Evolutionary conservation across 257 asterid species (phyloP).

Genomic region (Sherardia arvensis): DNA sequence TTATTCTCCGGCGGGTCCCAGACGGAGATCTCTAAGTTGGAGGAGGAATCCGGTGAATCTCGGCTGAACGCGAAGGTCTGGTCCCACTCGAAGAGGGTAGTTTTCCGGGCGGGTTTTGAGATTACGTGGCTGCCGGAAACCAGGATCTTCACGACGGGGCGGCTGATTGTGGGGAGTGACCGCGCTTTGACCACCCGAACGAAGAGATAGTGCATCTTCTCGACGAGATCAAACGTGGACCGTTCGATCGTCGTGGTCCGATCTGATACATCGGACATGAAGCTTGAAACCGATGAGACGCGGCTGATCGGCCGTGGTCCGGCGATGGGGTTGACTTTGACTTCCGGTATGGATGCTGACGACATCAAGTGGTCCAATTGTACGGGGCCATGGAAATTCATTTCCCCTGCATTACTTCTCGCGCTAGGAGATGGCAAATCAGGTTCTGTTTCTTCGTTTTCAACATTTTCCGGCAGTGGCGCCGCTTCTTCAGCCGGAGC

Average conservation of each 20-base stretch:
- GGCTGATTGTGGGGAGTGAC: conserved; percentile 56
- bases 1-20: conserved; percentile 63
- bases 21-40: conserved; percentile 65
- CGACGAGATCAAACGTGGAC: conserved; percentile 79
- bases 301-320: conserved; percentile 65
- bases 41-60: conserved; percentile 52
- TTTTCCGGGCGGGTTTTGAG: conserved; percentile 63
- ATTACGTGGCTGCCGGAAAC: conserved; percentile 60
- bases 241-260: conserved; percentile 43
- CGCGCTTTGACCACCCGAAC: conserved; percentile 73
- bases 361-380: conserved; percentile 31
- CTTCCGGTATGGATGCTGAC: conserved; percentile 29
- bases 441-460: not conserved
- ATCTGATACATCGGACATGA: conserved; percentile 53
- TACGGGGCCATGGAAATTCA: conserved; percentile 13
- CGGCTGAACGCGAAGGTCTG: conserved; percentile 70
- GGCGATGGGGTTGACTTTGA: conserved; percentile 31
- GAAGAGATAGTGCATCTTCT: conserved; percentile 78
- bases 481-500: conserved; percentile 20
- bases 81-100: conserved; percentile 65
- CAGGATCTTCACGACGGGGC: conserved; percentile 63
- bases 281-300: conserved; percentile 65
- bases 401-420: conserved; percentile 15
- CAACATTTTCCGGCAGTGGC: conserved; percentile 17
- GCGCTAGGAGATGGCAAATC: conserved; percentile 8